Evolutionary conservation across 2,329 filamentous ascomycete species (phyloP).

Genomic region (Emmonsia crescens): DNA sequence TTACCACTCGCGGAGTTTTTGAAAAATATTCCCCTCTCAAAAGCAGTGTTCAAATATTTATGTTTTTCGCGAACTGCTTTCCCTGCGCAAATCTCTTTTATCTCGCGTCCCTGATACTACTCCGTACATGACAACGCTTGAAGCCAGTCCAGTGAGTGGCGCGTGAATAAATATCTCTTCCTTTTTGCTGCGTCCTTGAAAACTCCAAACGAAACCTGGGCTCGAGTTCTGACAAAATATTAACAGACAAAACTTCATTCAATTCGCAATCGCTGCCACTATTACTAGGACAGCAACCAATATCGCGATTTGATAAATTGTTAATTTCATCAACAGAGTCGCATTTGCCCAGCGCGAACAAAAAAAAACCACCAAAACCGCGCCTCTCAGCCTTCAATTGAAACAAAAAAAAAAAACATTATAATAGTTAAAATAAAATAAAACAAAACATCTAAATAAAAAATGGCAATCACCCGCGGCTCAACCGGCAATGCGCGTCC

Average conservation of each 20-base stretch:
- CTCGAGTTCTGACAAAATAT: neutral
- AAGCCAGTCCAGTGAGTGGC: neutral
- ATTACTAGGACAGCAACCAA: neutral
- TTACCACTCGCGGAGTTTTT: neutral
- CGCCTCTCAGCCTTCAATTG: neutral
- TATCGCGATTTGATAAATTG: neutral
- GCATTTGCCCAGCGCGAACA: neutral
- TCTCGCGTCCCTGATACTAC: neutral
- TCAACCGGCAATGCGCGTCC: conserved; percentile 6
- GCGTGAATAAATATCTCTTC: neutral
- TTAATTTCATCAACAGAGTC: neutral
- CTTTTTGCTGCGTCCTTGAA: neutral
- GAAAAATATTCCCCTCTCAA: neutral
- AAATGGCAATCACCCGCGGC: conserved; percentile 6
- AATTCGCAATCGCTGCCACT: neutral
- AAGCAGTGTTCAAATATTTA: neutral
- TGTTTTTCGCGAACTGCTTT: neutral
- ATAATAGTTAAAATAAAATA: neutral
- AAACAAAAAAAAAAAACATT: neutral
- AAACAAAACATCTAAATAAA: neutral
- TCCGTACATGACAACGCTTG: neutral
- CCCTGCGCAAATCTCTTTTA: neutral
- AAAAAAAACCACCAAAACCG: neutral
- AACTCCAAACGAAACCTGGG: neutral
- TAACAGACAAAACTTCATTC: neutral